These are phyloP conservation scores for Ustilago crameri DNA, from an alignment of 1,284 basidiomycete species.

Conservation along the genomic window DNA sequence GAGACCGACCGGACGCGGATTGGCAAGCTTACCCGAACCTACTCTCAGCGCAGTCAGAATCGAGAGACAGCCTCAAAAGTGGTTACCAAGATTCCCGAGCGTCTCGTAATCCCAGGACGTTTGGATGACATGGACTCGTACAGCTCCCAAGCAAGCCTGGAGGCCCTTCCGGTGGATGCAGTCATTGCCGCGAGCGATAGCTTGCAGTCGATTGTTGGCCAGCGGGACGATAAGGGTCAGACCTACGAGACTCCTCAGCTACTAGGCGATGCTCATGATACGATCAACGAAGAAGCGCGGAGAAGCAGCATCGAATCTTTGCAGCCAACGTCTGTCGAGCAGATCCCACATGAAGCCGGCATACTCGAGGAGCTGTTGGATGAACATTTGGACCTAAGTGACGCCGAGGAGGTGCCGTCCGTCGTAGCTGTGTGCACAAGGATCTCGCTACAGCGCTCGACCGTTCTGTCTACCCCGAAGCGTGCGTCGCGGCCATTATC, in stretches of 20 bases:
- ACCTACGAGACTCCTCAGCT: too few relatives aligned
- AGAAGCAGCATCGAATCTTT: too few relatives aligned
- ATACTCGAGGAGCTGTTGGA: too few relatives aligned
- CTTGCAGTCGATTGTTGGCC: too few relatives aligned
- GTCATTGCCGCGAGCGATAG: not conserved
- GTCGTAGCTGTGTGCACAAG: constrained; percentile 20
- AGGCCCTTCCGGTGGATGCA: constrained; percentile 2
- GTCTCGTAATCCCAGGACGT: constrained; percentile 24
- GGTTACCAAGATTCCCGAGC: constrained; percentile 14
- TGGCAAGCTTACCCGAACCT: constrained; percentile 10
- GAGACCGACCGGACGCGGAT: not conserved
- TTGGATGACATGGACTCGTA: too few relatives aligned
- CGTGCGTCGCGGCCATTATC: constrained; percentile 1
- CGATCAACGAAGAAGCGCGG: too few relatives aligned
- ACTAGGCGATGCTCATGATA: too few relatives aligned
- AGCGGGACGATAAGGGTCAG: too few relatives aligned
- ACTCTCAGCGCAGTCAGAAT: constrained; percentile 11
- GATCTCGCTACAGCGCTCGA: constrained; percentile 23
- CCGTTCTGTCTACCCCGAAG: constrained; percentile 10
- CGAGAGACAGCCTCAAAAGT: not conserved
- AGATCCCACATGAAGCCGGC: not conserved
- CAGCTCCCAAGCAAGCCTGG: constrained; percentile 4
- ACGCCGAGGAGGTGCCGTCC: constrained; percentile 28
- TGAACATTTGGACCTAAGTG: constrained; percentile 14
- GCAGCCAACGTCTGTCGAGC: not conserved